phyloP scores from a whole-genome alignment of 2,329 filamentous ascomycete genomes.

The Aspergillus fischeri region DNA sequence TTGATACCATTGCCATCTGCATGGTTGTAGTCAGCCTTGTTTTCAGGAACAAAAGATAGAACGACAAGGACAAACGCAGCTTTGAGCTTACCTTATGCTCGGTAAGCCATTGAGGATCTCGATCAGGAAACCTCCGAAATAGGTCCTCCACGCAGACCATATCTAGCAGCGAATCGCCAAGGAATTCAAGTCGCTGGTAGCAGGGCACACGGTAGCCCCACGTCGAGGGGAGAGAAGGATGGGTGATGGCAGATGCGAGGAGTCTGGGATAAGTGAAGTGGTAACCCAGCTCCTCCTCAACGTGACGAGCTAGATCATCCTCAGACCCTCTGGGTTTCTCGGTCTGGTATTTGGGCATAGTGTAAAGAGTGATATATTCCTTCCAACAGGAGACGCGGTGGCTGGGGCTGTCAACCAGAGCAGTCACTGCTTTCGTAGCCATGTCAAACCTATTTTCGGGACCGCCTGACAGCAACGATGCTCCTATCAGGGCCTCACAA shows the following conservation, averaged over 20 bases:
- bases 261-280: conserved; percentile 72
- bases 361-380: conserved; percentile 70
- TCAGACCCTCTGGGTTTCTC: conserved; percentile 62
- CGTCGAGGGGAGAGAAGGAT: conserved; percentile 72
- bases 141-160: conserved; percentile 80
- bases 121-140: conserved; percentile 69
- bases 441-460: conserved; percentile 51
- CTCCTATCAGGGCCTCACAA: conserved; percentile 89
- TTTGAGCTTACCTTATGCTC: conserved; percentile 68
- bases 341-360: conserved; percentile 66
- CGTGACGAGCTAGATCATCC: conserved; percentile 60
- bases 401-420: conserved; percentile 62
- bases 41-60: not conserved
- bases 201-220: conserved; percentile 71
- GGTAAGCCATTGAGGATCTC: conserved; percentile 92
- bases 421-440: conserved; percentile 55
- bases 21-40: conserved; percentile 7
- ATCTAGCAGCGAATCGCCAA: conserved; percentile 85
- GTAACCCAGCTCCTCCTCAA: conserved; percentile 59
- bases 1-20: conserved; percentile 93
- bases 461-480: conserved; percentile 61
- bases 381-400: conserved; percentile 66
- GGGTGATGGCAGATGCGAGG: conserved; percentile 78
- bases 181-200: conserved; percentile 88
- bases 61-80: not conserved